phyloP scores from a whole-genome alignment of 78 protist genomes.

The Monosiga brevicollis region DNA sequence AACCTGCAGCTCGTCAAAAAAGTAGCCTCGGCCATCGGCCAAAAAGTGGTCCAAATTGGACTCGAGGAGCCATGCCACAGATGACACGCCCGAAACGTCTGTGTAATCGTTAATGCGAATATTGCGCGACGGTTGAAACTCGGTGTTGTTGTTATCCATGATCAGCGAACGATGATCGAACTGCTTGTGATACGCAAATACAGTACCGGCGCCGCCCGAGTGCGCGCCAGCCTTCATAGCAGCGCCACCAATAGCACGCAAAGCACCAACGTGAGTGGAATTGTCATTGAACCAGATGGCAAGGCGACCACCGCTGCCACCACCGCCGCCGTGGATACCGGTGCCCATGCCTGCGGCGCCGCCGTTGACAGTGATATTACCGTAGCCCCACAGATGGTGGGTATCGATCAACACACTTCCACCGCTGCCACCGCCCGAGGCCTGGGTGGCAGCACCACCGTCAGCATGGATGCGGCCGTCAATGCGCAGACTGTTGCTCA shows the following conservation, averaged over 20 bases:
- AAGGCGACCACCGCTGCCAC: conserved; percentile 5
- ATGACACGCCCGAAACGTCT: not conserved
- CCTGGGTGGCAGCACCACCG: not conserved
- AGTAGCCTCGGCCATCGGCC: not conserved
- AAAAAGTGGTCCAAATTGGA: not conserved
- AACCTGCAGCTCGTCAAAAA: not conserved
- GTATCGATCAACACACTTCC: not conserved
- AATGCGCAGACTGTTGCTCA: not conserved
- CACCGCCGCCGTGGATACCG: not conserved
- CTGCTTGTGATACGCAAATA: not conserved
- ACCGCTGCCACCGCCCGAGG: not conserved
- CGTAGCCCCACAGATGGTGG: not conserved
- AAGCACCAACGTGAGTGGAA: not conserved
- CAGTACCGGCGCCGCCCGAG: not conserved
- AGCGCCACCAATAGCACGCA: not conserved
- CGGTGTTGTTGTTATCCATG: not conserved
- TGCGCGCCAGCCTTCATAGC: not conserved
- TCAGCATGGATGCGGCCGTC: not conserved
- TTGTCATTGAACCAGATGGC: not conserved
- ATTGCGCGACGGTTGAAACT: not conserved
- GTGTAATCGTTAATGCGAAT: not conserved
- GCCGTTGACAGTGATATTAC: not conserved
- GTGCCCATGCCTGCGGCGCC: too few relatives aligned
- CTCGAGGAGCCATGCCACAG: not conserved
- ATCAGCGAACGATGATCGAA: not conserved